These are phyloP conservation scores for Podila clonocystis DNA, from an alignment of 192 early-diverging fungal genomes.

Conservation along the genomic window DNA sequence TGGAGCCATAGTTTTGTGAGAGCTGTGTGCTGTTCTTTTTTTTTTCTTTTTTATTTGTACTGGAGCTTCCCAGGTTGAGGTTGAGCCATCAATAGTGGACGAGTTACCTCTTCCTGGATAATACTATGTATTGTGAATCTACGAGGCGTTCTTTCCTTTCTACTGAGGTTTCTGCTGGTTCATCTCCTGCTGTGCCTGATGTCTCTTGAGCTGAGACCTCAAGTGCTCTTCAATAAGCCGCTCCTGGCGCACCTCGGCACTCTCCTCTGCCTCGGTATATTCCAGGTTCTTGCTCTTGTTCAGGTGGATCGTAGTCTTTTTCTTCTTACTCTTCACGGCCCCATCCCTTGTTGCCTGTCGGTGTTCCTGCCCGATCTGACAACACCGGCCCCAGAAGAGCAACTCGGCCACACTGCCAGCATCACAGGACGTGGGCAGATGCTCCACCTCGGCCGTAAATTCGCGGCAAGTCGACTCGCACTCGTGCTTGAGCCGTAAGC, in stretches of 20 bases:
- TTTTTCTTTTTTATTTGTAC: not conserved
- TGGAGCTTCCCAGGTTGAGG: not conserved
- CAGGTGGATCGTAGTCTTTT: not conserved
- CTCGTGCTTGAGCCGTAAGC: conserved; percentile 38
- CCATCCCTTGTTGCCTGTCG: not conserved
- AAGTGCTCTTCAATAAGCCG: conserved; percentile 14
- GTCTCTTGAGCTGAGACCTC: conserved; percentile 14
- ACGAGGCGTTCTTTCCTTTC: not conserved
- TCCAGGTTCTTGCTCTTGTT: not conserved
- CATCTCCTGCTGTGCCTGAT: conserved; percentile 6
- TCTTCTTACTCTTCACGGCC: not conserved
- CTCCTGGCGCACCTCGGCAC: not conserved
- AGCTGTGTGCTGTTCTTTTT: too few relatives aligned
- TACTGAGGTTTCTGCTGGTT: not conserved
- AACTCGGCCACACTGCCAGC: conserved; percentile 36
- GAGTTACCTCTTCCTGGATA: not conserved
- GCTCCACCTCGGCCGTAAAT: conserved; percentile 10
- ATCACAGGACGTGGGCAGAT: conserved; percentile 25
- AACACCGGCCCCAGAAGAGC: conserved; percentile 41
- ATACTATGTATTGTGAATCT: not conserved
- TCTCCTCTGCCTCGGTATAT: not conserved
- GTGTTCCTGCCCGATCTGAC: conserved; percentile 26
- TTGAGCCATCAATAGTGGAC: not conserved
- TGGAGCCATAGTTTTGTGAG: too few relatives aligned
- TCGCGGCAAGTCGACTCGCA: conserved; percentile 39